A percentile compares a stretch with the other conserved stretches of the same genome.
phyloP scores from a whole-genome alignment of 176 grass and related monocot species.

The Juncus inflexus region DNA sequence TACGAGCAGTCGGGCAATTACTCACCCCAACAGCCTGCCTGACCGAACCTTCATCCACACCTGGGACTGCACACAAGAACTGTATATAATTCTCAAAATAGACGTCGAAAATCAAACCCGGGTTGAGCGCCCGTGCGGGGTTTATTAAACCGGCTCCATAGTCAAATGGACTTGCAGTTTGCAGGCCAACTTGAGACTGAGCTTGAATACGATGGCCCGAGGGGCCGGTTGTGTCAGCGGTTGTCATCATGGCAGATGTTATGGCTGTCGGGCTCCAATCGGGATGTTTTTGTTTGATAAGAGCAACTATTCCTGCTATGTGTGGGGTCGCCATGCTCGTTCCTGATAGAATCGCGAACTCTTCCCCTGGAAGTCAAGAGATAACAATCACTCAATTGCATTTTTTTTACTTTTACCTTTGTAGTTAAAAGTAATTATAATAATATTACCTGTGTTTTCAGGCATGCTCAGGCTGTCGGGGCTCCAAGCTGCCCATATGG shows the following conservation, averaged over 20 bases:
- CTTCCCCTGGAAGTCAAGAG: slow-evolving; percentile 24
- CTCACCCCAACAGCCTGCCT: slow-evolving; percentile 43
- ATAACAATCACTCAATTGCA: background rate
- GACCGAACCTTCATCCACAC: slow-evolving; percentile 49
- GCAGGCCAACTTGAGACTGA: background rate
- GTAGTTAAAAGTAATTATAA: background rate
- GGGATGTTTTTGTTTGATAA: slow-evolving; percentile 67
- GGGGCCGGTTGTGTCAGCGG: slow-evolving; percentile 44
- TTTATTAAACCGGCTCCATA: slow-evolving; percentile 62
- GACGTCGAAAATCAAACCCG: slow-evolving; percentile 55
- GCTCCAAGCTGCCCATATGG: slow-evolving; percentile 94
- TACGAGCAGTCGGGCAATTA: slow-evolving; percentile 34
- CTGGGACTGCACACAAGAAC: slow-evolving; percentile 67
- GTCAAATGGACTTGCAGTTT: slow-evolving; percentile 56
- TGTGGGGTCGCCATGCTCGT: slow-evolving; percentile 81
- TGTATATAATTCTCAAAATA: slow-evolving; percentile 48
- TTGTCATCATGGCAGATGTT: slow-evolving; percentile 73
- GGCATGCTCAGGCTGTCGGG: slow-evolving; percentile 36
- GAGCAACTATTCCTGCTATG: slow-evolving; percentile 48
- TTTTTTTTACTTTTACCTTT: background rate
- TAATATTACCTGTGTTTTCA: slow-evolving; percentile 31
- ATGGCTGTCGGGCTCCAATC: slow-evolving; percentile 70
- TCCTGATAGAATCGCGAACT: slow-evolving; percentile 48
- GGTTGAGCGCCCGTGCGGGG: slow-evolving; percentile 56
- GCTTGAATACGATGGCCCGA: slow-evolving; percentile 36